Conservation (phyloP, 192 early-diverging fungal species). For the Cetraspora pellucida region DNA sequence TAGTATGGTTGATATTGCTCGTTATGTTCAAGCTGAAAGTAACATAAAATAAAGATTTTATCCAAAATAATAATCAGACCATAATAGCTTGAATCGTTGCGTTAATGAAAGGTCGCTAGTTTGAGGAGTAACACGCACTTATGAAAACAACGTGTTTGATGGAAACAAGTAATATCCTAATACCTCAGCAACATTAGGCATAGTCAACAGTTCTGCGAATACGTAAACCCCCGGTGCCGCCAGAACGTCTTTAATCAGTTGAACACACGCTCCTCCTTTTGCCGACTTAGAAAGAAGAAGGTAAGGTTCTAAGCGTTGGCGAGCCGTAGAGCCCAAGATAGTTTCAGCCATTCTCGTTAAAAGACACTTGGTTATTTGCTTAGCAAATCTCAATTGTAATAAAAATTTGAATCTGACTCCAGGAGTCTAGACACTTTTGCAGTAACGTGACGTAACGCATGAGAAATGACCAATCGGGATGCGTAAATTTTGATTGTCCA, state of each 20-base stretch:
- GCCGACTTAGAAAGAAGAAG: constrained; percentile 75
- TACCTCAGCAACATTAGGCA: constrained; percentile 72
- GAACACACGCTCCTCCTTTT: constrained; percentile 70
- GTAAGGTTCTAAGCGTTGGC: constrained; percentile 66
- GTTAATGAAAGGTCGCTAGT: not conserved
- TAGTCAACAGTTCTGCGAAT: constrained; percentile 74
- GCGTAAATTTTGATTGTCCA: no score
- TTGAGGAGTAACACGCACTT: not conserved
- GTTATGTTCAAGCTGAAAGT: constrained; percentile 43
- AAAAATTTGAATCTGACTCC: no score
- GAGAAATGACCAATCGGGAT: no score
- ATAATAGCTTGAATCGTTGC: not conserved
- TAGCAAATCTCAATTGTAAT: no score
- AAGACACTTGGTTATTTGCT: no score
- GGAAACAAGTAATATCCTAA: constrained; percentile 13
- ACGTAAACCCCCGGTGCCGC: constrained; percentile 74
- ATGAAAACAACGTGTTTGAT: not conserved
- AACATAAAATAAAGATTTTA: not conserved
- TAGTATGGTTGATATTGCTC: constrained; percentile 56
- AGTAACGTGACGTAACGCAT: no score
- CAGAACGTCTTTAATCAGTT: constrained; percentile 74
- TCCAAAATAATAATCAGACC: no score
- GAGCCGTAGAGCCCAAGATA: constrained; percentile 25
- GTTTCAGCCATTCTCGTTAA: constrained; percentile 9
- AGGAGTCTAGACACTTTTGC: no score